Evolutionary conservation across 2,329 filamentous ascomycete species (phyloP).

Genomic region (Aschersonia sp.): DNA sequence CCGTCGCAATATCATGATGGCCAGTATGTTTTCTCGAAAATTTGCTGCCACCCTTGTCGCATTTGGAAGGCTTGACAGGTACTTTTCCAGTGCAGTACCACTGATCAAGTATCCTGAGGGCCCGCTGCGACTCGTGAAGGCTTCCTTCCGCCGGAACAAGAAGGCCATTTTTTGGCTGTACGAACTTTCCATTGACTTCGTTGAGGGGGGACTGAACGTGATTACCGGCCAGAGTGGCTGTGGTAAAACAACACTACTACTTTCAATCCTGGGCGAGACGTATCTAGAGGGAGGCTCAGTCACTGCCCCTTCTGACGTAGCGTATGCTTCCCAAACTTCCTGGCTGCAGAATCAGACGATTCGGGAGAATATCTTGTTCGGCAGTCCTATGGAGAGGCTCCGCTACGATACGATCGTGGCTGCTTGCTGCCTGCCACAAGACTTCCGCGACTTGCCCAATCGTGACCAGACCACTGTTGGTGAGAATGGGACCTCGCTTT

Average conservation of each 20-base stretch:
- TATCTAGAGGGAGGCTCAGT: conserved; percentile 31
- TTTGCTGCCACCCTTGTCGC: conserved; percentile 24
- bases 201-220: conserved; percentile 37
- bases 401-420: conserved; percentile 40
- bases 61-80: conserved; percentile 36
- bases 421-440: conserved; percentile 36
- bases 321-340: conserved; percentile 40
- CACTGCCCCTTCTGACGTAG: conserved; percentile 34
- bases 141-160: conserved; percentile 33
- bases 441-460: conserved; percentile 33
- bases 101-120: conserved; percentile 32
- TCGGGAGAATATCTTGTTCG: conserved; percentile 39
- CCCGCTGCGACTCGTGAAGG: conserved; percentile 28
- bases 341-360: conserved; percentile 45
- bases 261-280: conserved; percentile 40
- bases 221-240: conserved; percentile 38
- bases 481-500: conserved; percentile 39
- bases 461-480: conserved; percentile 38
- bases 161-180: conserved; percentile 33
- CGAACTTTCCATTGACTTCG: conserved; percentile 34
- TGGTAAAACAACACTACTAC: conserved; percentile 41
- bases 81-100: conserved; percentile 35
- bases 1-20: conserved; percentile 34
- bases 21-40: conserved; percentile 24
- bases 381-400: conserved; percentile 31